A percentile compares a stretch with the other conserved stretches of the same genome.
Conservation (phyloP, 129 eudicot genomes). For the Artemisia tridentata region DNA sequence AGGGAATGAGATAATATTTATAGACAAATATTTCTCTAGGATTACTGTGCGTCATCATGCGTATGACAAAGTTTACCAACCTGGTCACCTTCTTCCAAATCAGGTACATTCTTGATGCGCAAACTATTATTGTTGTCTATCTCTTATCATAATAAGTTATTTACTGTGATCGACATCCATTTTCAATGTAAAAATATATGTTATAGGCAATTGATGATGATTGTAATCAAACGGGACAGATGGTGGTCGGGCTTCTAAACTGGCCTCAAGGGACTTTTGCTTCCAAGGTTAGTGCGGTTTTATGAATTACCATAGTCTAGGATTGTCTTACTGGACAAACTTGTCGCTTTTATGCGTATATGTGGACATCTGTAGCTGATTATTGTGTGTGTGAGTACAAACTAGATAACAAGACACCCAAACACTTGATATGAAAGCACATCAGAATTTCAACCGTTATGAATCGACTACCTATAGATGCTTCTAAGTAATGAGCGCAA, state of each 20-base stretch:
- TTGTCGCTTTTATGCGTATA: no score
- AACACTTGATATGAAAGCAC: no score
- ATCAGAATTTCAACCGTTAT: no score
- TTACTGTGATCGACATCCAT: neutral
- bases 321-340: neutral
- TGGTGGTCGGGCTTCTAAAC: slow-evolving; percentile 87
- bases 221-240: slow-evolving; percentile 94
- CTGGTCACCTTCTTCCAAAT: slow-evolving; percentile 70
- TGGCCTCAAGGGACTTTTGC: slow-evolving; percentile 99
- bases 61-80: slow-evolving; percentile 79
- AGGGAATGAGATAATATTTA: slow-evolving; percentile 70
- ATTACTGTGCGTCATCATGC: slow-evolving; percentile 85
- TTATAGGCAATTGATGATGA: slow-evolving; percentile 52
- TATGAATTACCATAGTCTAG: neutral
- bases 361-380: no score
- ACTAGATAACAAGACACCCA: no score
- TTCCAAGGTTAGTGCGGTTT: slow-evolving; percentile 62
- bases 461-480: no score
- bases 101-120: slow-evolving; percentile 51
- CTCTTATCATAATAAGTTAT: neutral
- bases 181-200: neutral
- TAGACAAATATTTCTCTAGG: slow-evolving; percentile 80
- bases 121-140: neutral
- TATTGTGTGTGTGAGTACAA: no score
- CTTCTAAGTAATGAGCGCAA: no score